Base-by-base conservation (phyloP, 163 green algal genomes). In the Coccomyxa subellipsoidea region DNA sequence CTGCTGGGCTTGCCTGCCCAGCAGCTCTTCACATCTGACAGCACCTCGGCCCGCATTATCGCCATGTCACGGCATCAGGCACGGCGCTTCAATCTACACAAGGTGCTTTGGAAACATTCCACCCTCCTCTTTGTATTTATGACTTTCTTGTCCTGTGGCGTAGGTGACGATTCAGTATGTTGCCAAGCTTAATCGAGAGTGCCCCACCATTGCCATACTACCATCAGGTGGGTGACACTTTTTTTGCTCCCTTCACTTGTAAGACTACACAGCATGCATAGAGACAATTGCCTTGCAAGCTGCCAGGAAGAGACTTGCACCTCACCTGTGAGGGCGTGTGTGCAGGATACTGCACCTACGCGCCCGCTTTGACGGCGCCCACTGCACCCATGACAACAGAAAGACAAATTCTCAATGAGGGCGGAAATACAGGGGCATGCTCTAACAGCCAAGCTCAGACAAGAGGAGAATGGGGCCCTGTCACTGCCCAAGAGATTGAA, bases 151-250 rank as follows among this genome's bases (percentile, higher is more conserved):
- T 73, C 4, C 1, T 73, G 29, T 4, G 27, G 21, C 32, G 76
- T 38, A 80, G 76, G n/a, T 80, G 18, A 80, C 76, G 21, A 27
- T 80, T 7, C n/a, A 80, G 18, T 38, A 54, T 3, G 29, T 80
- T 34, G 76, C 76, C 7, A 36, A 38, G 76, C 27, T 69, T 7
- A 80, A 80, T n/a, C 38, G 76, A 9, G 39, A 36, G 76, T 25
- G n/a, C 1, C 76, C 76, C n/a, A 80, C 76, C 23, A 47, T 80
- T 35, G 76, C 38, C 27, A 80, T 80, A 23, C 5, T 80, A 6
- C 38, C 76, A 2, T 80, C 76, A 69, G 76, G 76, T 69, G 25
- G n/a, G 9, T 54, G 0, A 38, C 21, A 8, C 23, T 35, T 18
- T 7, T n/a, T 32, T 23, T 35, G 66, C 27, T 18, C 66, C 27